Percentiles rank a stretch among this genome's conserved stretches.
Conservation (phyloP, 352 stramenopile species). For the Blastocystis sp. region DNA sequence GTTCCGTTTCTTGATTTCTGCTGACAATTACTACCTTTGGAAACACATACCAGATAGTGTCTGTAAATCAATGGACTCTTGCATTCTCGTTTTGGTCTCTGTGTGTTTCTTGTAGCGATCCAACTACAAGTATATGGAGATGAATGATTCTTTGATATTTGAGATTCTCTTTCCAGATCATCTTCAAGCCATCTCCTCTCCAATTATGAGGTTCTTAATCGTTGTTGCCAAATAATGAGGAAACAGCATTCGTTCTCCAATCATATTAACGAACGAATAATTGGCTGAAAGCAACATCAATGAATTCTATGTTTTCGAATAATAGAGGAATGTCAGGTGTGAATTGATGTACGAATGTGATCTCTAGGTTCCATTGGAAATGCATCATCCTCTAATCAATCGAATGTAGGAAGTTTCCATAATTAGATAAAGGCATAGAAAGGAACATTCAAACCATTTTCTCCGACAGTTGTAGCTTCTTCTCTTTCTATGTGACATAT, state of each 20-base stretch:
- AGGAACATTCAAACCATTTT: conserved; percentile 47
- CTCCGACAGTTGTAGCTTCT: background rate
- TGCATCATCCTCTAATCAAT: background rate
- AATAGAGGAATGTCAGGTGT: background rate
- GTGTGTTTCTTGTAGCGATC: background rate
- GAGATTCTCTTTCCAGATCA: no score
- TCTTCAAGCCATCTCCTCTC: no score
- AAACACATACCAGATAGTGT: background rate
- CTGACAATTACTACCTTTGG: background rate
- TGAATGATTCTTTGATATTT: no score
- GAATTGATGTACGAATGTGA: no score
- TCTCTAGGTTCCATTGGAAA: background rate
- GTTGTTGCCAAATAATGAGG: no score
- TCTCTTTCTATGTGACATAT: background rate
- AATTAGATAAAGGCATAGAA: background rate
- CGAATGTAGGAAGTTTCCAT: background rate
- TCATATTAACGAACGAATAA: no score
- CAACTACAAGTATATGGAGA: background rate
- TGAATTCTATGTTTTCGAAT: background rate
- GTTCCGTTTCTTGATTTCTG: background rate
- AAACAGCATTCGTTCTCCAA: no score
- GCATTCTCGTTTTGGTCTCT: background rate
- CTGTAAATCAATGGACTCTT: conserved; percentile 36
- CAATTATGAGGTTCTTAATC: no score
- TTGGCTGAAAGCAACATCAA: background rate